A percentile compares a stretch with the other conserved stretches of the same genome.
Conservation (phyloP, 345 rosid genomes). For the Theobroma cacao region DNA sequence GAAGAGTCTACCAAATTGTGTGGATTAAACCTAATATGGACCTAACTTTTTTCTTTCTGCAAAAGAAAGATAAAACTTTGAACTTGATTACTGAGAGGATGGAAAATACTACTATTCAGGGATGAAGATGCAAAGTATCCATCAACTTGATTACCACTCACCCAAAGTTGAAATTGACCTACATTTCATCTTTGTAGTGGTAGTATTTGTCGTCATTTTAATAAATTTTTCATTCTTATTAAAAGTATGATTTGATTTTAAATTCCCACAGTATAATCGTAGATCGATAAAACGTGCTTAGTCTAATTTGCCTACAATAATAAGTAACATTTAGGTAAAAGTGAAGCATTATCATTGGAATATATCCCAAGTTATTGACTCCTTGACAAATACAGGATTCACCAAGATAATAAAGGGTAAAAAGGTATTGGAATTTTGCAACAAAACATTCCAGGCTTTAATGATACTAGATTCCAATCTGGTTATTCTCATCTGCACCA, state of each 20-base stretch:
- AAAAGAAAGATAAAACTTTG: not conserved
- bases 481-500: not conserved
- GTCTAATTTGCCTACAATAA: not conserved
- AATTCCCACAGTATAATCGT: not conserved
- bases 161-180: not conserved
- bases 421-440: not conserved
- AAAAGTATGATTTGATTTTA: no score
- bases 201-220: no score
- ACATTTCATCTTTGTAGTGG: no score
- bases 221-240: no score
- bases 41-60: not conserved
- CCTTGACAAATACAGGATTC: not conserved
- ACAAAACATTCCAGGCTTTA: conserved; percentile 3
- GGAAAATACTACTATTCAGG: not conserved
- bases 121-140: not conserved
- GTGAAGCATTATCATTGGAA: conserved; percentile 1
- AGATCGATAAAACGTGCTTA: not conserved
- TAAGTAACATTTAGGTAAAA: not conserved
- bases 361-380: not conserved
- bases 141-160: not conserved
- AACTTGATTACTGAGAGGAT: not conserved
- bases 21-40: not conserved
- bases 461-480: not conserved
- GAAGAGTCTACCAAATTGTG: not conserved
- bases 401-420: not conserved